phyloP scores from a whole-genome alignment of 192 early-diverging fungal genomes.

The Rhizophagus sp. region DNA sequence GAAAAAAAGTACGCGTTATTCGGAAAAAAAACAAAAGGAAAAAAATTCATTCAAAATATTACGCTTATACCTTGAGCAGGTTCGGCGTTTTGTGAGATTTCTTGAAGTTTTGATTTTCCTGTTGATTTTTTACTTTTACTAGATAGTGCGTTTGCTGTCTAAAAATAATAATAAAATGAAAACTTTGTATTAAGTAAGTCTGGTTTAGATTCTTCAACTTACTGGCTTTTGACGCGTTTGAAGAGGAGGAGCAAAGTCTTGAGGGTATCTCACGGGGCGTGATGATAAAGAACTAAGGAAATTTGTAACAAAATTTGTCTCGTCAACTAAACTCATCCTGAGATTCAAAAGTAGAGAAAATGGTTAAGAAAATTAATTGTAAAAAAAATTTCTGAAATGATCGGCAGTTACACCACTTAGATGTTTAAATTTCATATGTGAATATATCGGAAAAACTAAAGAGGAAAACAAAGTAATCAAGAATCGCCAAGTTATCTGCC shows the following conservation, averaged over 20 bases:
- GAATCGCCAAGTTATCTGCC: too few relatives aligned
- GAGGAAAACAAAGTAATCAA: too few relatives aligned
- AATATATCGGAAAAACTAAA: too few relatives aligned
- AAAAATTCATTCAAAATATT: background rate
- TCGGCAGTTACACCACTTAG: too few relatives aligned
- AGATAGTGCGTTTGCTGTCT: background rate
- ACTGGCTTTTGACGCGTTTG: conserved; percentile 21
- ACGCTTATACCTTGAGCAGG: background rate
- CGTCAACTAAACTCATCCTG: conserved; percentile 22
- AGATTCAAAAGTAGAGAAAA: background rate
- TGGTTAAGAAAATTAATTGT: too few relatives aligned
- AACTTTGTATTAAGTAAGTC: background rate
- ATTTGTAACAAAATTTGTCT: conserved; percentile 21
- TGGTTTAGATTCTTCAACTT: background rate
- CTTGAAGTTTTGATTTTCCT: conserved; percentile 17
- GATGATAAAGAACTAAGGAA: conserved; percentile 11
- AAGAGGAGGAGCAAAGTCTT: conserved; percentile 27
- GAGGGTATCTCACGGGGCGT: conserved; percentile 22
- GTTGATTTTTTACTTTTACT: background rate
- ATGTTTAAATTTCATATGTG: too few relatives aligned
- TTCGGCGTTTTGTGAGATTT: background rate
- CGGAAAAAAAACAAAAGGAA: background rate
- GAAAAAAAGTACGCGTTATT: background rate
- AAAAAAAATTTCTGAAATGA: too few relatives aligned
- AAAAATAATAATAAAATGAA: background rate